phyloP scores from a whole-genome alignment of 1,139 yeast genomes.

The Lodderomyces margitis region DNA sequence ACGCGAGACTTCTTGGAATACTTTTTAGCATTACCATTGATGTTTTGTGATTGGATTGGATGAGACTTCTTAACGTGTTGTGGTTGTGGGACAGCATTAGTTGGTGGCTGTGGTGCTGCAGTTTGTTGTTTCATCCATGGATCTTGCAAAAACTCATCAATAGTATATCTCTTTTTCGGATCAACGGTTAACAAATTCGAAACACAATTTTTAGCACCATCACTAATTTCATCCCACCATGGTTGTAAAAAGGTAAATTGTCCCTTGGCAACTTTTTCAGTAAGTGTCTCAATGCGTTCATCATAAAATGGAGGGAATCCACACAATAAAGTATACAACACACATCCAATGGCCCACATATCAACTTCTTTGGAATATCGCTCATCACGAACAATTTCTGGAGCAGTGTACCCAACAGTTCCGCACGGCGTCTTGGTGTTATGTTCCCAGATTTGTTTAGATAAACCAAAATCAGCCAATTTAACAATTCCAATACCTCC shows the following conservation, averaged over 20 bases:
- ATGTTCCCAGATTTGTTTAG: slow-evolving; percentile 56
- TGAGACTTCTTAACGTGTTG: slow-evolving; percentile 15
- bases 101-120: too few species aligned
- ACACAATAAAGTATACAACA: slow-evolving; percentile 56
- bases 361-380: slow-evolving; percentile 61
- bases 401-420: slow-evolving; percentile 63
- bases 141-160: slow-evolving; percentile 74
- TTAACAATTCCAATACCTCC: slow-evolving; percentile 54
- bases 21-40: slow-evolving; percentile 12
- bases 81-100: slow-evolving; percentile 3
- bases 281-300: slow-evolving; percentile 53
- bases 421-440: slow-evolving; percentile 66
- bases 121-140: slow-evolving; percentile 65
- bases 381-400: slow-evolving; percentile 58
- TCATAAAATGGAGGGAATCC: slow-evolving; percentile 66
- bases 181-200: slow-evolving; percentile 75
- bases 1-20: slow-evolving; percentile 24
- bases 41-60: slow-evolving; percentile 24
- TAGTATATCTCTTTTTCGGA: slow-evolving; percentile 72
- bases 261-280: slow-evolving; percentile 59
- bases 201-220: slow-evolving; percentile 64
- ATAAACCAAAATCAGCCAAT: slow-evolving; percentile 57
- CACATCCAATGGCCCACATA: slow-evolving; percentile 67
- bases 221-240: slow-evolving; percentile 63
- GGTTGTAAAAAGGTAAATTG: slow-evolving; percentile 57